phyloP scores from a whole-genome alignment of 179 eudicot genomes.

The Patellifolia procumbens region DNA sequence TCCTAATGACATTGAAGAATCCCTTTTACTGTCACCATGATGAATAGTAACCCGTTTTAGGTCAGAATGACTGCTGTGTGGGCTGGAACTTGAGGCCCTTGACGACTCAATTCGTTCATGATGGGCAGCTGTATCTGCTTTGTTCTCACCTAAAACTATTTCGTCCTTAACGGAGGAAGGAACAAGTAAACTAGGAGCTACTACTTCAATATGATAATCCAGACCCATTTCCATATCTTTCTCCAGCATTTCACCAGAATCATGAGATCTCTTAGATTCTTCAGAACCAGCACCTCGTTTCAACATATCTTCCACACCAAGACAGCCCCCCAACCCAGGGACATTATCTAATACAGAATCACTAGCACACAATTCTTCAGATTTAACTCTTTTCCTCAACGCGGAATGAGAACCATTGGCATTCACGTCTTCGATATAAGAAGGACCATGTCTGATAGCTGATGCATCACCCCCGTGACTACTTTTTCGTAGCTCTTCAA shows the following conservation, averaged over 20 bases:
- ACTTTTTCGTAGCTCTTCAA: slow-evolving; percentile 52
- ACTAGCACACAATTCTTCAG: slow-evolving; percentile 25
- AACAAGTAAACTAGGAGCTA: slow-evolving; percentile 3
- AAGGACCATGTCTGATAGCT: slow-evolving; percentile 36
- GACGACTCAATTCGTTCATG: slow-evolving; percentile 32
- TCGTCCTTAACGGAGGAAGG: slow-evolving; percentile 23
- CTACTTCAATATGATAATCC: slow-evolving; percentile 1
- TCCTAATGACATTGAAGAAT: slow-evolving; percentile 20
- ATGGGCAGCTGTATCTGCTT: slow-evolving; percentile 12
- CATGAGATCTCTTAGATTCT: slow-evolving; percentile 11
- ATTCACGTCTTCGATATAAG: slow-evolving; percentile 34
- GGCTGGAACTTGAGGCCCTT: slow-evolving; percentile 37
- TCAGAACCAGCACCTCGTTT: slow-evolving; percentile 17
- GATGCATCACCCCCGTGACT: slow-evolving; percentile 35
- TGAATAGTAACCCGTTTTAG: slow-evolving; percentile 21
- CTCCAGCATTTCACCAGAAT: slow-evolving; percentile 12
- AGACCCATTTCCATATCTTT: neutral
- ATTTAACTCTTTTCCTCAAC: slow-evolving; percentile 21
- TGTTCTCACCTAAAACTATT: slow-evolving; percentile 21
- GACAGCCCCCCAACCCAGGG: slow-evolving; percentile 38
- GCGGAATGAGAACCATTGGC: slow-evolving; percentile 39
- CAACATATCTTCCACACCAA: slow-evolving; percentile 25
- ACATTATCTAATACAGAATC: slow-evolving; percentile 28
- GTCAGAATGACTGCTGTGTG: slow-evolving; percentile 29
- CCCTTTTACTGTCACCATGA: slow-evolving; percentile 30